Conservation (phyloP, 2,329 filamentous ascomycete species). For the Pyricularia sp. region DNA sequence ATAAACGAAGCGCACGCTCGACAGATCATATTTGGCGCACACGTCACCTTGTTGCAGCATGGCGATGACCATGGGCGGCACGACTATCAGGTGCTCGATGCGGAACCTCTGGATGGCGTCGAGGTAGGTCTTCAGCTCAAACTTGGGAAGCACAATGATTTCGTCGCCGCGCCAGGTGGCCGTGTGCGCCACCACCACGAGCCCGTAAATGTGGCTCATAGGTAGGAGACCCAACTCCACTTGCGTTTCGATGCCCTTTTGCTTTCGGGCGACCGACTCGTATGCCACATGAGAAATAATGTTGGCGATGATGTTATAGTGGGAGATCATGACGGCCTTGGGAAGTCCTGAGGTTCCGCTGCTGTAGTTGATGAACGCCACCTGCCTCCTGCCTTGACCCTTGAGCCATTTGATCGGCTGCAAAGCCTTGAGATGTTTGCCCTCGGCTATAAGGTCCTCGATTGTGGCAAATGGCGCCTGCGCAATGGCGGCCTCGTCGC, state of each 20-base stretch:
- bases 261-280: conserved; percentile 17
- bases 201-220: conserved; percentile 64
- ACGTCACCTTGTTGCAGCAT: conserved; percentile 52
- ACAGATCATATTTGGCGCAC: conserved; percentile 57
- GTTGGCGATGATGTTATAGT: conserved; percentile 63
- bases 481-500: conserved; percentile 42
- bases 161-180: conserved; percentile 58
- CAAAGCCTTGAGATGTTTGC: conserved; percentile 26
- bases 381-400: conserved; percentile 44
- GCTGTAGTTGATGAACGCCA: conserved; percentile 56
- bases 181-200: conserved; percentile 56
- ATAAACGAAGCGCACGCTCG: conserved; percentile 50
- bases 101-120: conserved; percentile 52
- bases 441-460: conserved; percentile 40
- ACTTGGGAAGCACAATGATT: conserved; percentile 59
- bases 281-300: conserved; percentile 40
- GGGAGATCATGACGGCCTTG: conserved; percentile 69
- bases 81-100: conserved; percentile 29
- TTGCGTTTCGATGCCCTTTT: conserved; percentile 16
- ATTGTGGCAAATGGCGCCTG: conserved; percentile 46
- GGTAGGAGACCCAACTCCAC: conserved; percentile 52
- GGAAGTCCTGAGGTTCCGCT: conserved; percentile 57
- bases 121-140: conserved; percentile 53
- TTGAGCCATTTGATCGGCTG: conserved; percentile 35
- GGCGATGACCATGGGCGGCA: conserved; percentile 71